Conservation (phyloP, 2,329 filamentous ascomycete species). For the Aspergillus sp. region DNA sequence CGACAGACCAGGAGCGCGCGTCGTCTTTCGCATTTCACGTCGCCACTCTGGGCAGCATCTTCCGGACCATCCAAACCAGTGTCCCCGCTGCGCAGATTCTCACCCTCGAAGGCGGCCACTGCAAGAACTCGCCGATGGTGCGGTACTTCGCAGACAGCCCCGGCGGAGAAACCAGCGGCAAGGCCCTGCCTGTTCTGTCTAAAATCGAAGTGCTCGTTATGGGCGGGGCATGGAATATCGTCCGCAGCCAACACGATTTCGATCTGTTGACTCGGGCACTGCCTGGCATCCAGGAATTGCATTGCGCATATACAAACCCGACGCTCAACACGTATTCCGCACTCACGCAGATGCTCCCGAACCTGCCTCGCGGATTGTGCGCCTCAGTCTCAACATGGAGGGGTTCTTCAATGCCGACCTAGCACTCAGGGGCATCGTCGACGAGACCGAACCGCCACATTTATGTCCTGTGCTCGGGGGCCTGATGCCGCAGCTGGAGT, state of each 20-base stretch:
- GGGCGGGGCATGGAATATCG: slow-evolving; percentile 69
- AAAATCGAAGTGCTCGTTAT: slow-evolving; percentile 60
- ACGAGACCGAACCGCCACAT: slow-evolving; percentile 47
- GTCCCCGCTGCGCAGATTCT: slow-evolving; percentile 56
- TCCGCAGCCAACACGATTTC: slow-evolving; percentile 56
- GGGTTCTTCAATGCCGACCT: slow-evolving; percentile 60
- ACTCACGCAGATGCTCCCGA: slow-evolving; percentile 54
- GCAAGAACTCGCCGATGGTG: slow-evolving; percentile 64
- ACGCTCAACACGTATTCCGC: slow-evolving; percentile 65
- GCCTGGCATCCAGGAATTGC: slow-evolving; percentile 52
- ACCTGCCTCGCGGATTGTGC: slow-evolving; percentile 50
- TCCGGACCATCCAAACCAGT: slow-evolving; percentile 50
- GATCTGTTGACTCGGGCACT: slow-evolving; percentile 51
- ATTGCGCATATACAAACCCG: slow-evolving; percentile 54
- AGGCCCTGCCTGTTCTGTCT: slow-evolving; percentile 39
- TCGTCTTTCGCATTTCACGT: slow-evolving; percentile 52
- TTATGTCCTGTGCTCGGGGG: slow-evolving; percentile 57
- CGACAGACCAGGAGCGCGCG: too few species aligned
- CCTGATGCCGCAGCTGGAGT: slow-evolving; percentile 53
- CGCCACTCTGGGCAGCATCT: slow-evolving; percentile 60
- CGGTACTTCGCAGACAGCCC: slow-evolving; percentile 41
- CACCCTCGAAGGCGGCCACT: slow-evolving; percentile 67
- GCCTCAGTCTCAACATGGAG: slow-evolving; percentile 60
- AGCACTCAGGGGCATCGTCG: slow-evolving; percentile 40
- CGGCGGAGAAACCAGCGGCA: slow-evolving; percentile 17